Percentiles rank a stretch among this genome's conserved stretches.
phyloP scores from a whole-genome alignment of 768 basidiomycete species.

The Leccinum boreale region DNA sequence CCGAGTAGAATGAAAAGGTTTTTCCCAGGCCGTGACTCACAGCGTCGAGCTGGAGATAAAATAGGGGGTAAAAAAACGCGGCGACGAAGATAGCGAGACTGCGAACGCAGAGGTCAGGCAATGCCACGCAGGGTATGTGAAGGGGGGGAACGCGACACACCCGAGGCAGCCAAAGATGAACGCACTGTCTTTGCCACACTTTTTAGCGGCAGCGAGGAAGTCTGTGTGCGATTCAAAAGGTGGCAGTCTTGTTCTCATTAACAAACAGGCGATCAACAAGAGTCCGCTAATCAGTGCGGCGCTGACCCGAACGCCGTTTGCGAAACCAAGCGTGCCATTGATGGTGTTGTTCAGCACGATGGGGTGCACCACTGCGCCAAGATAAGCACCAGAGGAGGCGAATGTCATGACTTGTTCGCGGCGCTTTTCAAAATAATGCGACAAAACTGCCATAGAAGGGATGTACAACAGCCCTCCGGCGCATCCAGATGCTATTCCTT shows the following conservation, averaged over 20 bases:
- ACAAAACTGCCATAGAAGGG: conserved; percentile 45
- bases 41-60: conserved; percentile 58
- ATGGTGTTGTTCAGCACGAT: conserved; percentile 55
- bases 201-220: conserved; percentile 22
- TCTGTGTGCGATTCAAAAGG: conserved; percentile 28
- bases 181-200: conserved; percentile 22
- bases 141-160: background rate
- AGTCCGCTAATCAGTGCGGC: conserved; percentile 39
- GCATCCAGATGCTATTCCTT: conserved; percentile 50
- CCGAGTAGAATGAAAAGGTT: conserved; percentile 57
- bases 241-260: conserved; percentile 39
- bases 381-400: conserved; percentile 52
- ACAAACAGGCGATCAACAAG: conserved; percentile 37
- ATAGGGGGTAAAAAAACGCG: conserved; percentile 53
- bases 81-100: conserved; percentile 33
- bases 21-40: conserved; percentile 44
- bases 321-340: conserved; percentile 45
- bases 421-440: conserved; percentile 50
- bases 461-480: conserved; percentile 47
- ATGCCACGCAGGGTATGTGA: background rate
- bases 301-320: conserved; percentile 39
- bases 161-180: conserved; percentile 25
- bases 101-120: background rate
- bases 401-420: conserved; percentile 53
- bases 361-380: conserved; percentile 60